Evolutionary conservation across 2,329 filamentous ascomycete genomes (phyloP).

Genomic region (Botrytis porri): DNA sequence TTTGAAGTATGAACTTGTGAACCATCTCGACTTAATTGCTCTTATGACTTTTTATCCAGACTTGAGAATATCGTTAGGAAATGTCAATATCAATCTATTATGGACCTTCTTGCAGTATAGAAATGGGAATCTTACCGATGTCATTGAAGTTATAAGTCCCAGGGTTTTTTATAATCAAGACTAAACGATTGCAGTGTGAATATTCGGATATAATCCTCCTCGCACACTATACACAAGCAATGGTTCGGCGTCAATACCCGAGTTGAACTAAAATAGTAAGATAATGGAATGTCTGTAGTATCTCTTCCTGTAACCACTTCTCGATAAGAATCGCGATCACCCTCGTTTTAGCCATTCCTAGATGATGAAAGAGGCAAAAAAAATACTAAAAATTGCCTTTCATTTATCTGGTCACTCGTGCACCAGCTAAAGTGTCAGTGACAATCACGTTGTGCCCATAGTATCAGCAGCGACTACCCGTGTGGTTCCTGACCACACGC

Average conservation of each 20-base stretch:
- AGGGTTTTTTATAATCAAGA: not conserved
- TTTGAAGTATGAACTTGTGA: not conserved
- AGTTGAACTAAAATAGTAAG: not conserved
- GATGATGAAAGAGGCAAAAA: not conserved
- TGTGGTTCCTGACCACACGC: conserved; percentile 4
- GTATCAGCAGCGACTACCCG: conserved; percentile 6
- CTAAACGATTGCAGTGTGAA: not conserved
- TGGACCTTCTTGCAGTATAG: not conserved
- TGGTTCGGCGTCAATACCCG: not conserved
- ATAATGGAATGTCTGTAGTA: not conserved
- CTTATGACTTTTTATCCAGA: not conserved
- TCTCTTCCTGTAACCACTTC: not conserved
- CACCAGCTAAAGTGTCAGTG: conserved; percentile 10
- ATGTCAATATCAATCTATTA: not conserved
- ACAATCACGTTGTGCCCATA: conserved; percentile 17
- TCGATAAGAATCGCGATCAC: not conserved
- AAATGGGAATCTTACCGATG: not conserved
- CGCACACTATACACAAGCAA: not conserved
- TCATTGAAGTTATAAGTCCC: not conserved
- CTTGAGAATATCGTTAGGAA: not conserved
- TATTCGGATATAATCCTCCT: not conserved
- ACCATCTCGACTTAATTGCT: not conserved
- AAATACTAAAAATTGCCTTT: not conserved
- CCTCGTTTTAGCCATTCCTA: not conserved
- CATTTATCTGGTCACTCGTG: not conserved